phyloP scores from a whole-genome alignment of 1,139 yeast genomes.

The Kodamaea suecica region DNA sequence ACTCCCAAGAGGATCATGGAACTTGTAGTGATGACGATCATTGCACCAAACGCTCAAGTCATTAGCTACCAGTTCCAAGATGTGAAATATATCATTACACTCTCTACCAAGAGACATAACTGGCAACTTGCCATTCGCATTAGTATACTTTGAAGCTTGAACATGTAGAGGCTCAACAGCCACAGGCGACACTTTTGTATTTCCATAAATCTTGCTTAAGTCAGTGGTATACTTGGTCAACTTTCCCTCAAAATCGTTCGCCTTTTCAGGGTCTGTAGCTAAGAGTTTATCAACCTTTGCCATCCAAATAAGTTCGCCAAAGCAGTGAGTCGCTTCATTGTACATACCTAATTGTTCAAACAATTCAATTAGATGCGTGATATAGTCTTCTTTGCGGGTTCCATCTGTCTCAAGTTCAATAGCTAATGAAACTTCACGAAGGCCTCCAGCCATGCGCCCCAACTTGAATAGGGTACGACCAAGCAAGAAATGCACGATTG shows the following conservation, averaged over 20 bases:
- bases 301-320: constrained; percentile 15
- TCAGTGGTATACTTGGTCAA: not conserved
- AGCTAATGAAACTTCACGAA: constrained; percentile 27
- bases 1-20: constrained; percentile 5
- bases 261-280: not conserved
- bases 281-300: constrained; percentile 9
- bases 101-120: constrained; percentile 7
- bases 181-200: not conserved
- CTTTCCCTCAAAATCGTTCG: not conserved
- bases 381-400: constrained; percentile 16
- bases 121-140: constrained; percentile 8
- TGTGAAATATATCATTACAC: constrained; percentile 6
- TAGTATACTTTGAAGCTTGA: constrained; percentile 21
- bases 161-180: constrained; percentile 13
- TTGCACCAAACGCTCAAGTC: constrained; percentile 1
- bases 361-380: constrained; percentile 16
- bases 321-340: constrained; percentile 10
- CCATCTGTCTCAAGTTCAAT: constrained; percentile 23
- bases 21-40: not conserved
- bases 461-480: constrained; percentile 14
- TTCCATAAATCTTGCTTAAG: not conserved
- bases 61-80: constrained; percentile 1
- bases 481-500: constrained; percentile 13
- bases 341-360: constrained; percentile 18
- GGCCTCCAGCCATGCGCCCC: constrained; percentile 25